These are phyloP conservation scores for Auricularia sp. DNA, from an alignment of 768 basidiomycete genomes.

Conservation along the genomic window DNA sequence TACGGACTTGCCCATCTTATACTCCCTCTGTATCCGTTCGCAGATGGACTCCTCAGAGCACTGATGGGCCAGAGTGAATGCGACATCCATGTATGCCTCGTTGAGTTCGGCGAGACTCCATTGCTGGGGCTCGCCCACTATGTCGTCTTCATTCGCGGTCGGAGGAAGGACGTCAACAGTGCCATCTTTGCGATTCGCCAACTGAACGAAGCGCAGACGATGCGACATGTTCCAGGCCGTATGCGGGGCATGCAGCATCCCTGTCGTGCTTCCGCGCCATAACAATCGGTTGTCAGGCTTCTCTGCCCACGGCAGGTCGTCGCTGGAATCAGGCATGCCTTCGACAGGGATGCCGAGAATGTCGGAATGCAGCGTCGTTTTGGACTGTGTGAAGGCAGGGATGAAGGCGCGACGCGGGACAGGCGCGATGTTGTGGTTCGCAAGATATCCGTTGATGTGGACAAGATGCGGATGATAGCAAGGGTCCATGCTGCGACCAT, in stretches of 20 bases:
- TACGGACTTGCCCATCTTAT: conserved; percentile 40
- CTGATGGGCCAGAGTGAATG: conserved; percentile 37
- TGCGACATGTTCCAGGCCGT: conserved; percentile 43
- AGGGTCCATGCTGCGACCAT: conserved; percentile 37
- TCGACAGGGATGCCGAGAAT: conserved; percentile 25
- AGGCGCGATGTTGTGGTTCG: background rate
- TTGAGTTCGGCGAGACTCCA: conserved; percentile 24
- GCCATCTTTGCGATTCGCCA: conserved; percentile 31
- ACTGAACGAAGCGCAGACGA: conserved; percentile 35
- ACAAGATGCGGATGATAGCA: conserved; percentile 33
- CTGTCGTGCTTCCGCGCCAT: conserved; percentile 72
- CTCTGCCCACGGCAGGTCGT: conserved; percentile 55
- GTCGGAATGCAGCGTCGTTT: conserved; percentile 42
- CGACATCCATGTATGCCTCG: conserved; percentile 50
- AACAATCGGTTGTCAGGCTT: conserved; percentile 51
- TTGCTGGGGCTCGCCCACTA: conserved; percentile 26
- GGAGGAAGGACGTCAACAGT: conserved; percentile 30
- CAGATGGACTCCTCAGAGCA: conserved; percentile 37
- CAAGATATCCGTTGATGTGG: conserved; percentile 38
- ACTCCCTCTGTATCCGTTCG: conserved; percentile 31
- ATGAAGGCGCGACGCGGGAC: conserved; percentile 30
- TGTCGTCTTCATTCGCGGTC: conserved; percentile 12
- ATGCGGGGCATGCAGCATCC: conserved; percentile 33
- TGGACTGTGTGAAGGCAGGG: conserved; percentile 44
- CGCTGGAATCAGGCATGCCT: conserved; percentile 20